Conservation (phyloP, 2,329 filamentous ascomycete genomes). For the Colletotrichum eremochloae region DNA sequence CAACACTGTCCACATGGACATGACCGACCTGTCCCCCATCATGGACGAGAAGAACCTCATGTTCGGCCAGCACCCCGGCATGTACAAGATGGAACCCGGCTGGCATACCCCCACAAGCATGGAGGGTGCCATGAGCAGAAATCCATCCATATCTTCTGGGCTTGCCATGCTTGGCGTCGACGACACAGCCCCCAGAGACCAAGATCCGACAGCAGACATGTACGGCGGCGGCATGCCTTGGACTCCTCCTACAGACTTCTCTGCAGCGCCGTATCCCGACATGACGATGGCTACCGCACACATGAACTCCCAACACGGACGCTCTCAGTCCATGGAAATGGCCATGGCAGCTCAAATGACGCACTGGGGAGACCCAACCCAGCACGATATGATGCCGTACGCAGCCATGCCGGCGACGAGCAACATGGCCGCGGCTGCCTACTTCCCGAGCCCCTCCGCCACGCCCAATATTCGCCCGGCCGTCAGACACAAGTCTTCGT, state of each 20-base stretch:
- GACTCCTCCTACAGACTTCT: constrained; percentile 55
- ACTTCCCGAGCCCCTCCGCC: constrained; percentile 56
- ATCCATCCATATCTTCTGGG: constrained; percentile 52
- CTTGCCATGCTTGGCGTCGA: constrained; percentile 51
- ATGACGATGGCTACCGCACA: constrained; percentile 49
- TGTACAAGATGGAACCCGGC: constrained; percentile 54
- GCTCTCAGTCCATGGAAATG: constrained; percentile 56
- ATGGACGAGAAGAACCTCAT: constrained; percentile 49
- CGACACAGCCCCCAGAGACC: constrained; percentile 43
- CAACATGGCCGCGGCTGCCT: constrained; percentile 51
- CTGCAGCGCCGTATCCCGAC: constrained; percentile 50
- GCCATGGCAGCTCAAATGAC: constrained; percentile 47
- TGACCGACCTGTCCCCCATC: constrained; percentile 45
- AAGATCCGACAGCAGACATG: constrained; percentile 48
- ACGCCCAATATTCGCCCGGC: constrained; percentile 53
- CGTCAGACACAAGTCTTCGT: constrained; percentile 43
- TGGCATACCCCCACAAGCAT: constrained; percentile 56
- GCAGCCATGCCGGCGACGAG: constrained; percentile 52
- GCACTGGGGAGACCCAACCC: constrained; percentile 48
- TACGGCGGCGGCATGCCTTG: constrained; percentile 56
- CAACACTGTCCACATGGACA: constrained; percentile 44
- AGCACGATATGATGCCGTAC: constrained; percentile 52
- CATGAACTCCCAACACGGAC: constrained; percentile 47
- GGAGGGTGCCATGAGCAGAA: constrained; percentile 51
- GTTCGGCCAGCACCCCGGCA: constrained; percentile 48